Evolutionary conservation across 441 rosid species (phyloP), one percentile per base, ranked within the genome.

Genomic region (Pelargonium cotyledonis): DNA sequence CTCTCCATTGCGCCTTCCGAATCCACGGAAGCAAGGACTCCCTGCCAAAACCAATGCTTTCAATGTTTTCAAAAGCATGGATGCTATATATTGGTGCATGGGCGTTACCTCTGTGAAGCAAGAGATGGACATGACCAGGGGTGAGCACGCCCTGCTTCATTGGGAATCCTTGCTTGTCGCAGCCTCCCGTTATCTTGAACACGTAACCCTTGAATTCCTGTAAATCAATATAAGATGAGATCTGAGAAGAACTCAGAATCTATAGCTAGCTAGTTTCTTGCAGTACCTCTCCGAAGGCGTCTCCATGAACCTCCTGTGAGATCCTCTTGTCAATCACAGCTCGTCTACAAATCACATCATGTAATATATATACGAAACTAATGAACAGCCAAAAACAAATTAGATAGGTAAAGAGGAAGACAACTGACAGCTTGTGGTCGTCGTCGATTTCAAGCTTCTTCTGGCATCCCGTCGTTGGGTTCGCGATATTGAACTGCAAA

Each of bases 361-460:
- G 35, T 29, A 9, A 47, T 14, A 9, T 12, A 47, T 47, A 3
- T 3, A 12, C n/a, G 14, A 12, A 47, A 1, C 53, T 47, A 12
- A 11, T 29, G 53, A 47, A 49, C 3, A 49, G 5, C 6, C 6
- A 49, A 49, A 11, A 5, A 49, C 16, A 14, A 49, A 14, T 4
- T 11, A 49, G n/a, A 49, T 49, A n/a, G 9, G 6, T 8, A 18
- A 19, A 2, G 8, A 23, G 18, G 21, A 19, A 18, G 5, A 4
- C n/a, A 69, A 75, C 84, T 77, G 67, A 85, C 91, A 86, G 84
- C 72, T 86, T 85, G 69, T 83, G 87, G 68, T 85, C 91, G 70
- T 86, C 89, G 70, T 80, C 87, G 75, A 83, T 83, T 70, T 83
- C 87, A 11, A 83, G 81, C 83, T 83, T 83, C 82, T 83, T 83